Base-by-base conservation (phyloP, 352 stramenopile species). In the Aphanomyces euteiches region DNA sequence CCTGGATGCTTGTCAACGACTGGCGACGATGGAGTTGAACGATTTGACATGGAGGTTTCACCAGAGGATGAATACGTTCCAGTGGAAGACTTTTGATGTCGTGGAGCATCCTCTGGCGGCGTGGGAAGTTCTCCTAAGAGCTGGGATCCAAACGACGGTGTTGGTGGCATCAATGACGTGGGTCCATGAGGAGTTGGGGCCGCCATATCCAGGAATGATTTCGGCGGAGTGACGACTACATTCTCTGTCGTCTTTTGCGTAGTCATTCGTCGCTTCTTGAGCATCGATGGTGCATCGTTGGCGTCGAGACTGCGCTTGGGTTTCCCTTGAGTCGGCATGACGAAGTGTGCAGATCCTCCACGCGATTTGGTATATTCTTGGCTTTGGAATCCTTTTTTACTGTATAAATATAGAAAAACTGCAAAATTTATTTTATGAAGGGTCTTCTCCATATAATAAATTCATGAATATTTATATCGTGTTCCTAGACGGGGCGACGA, bases 151-250 rank as follows among this genome's bases (percentile, higher is more conserved):
- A 92, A 92, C 19, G 86, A 85, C 0, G 87, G 87, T 8, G 87
- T 95, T n/a, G 87, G 85, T 7, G 87, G 87, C 83, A 95, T 95
- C 39, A 85, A 86, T 0, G 78, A 73, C 21, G 90, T 79, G 1
- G 87, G 87, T 0, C 84, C 85, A 59, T 92, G 81, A 13, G 87
- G 87, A 17, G 87, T 95, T 50, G 87, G 87, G n/a, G 28, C 28
- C 28, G 87, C 84, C 17, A 89, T 79, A 36, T 88, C 81, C 15
- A 63, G 47, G 47, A 47, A 63, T 15, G 10, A 28, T 41, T 61
- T 61, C 6, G 54, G 54, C 28, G 54, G 54, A 28, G 54, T 61
- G 15, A 61, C 37, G 54, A 61, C 21, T 6, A 28, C 28, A 28
- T 28, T 28, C 28, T 28, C 28, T 28, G 43, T 50, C 17, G 43